These are phyloP conservation scores for Apiotrichum laibachii DNA, from an alignment of 1,284 basidiomycete species.

Conservation along the genomic window DNA sequence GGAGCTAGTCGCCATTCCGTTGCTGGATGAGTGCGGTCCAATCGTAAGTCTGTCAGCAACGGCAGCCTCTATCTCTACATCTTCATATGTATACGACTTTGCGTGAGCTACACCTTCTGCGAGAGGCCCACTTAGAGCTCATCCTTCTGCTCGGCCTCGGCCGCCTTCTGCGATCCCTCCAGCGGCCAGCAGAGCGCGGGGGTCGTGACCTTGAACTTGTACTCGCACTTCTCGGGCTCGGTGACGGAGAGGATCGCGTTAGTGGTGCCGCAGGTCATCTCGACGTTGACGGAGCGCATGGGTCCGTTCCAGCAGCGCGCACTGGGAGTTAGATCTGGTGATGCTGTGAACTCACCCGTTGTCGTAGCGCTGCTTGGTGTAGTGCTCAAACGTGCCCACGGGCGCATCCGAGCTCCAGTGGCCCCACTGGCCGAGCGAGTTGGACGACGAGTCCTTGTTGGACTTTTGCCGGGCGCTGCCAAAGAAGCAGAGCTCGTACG, in stretches of 20 bases:
- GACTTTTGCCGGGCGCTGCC: constrained; percentile 83
- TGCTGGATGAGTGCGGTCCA: no score
- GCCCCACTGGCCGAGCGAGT: constrained; percentile 77
- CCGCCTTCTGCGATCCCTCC: constrained; percentile 3
- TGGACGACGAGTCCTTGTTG: constrained; percentile 71
- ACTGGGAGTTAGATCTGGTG: constrained; percentile 21
- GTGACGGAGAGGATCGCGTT: constrained; percentile 77
- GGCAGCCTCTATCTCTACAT: no score
- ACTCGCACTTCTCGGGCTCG: constrained; percentile 97
- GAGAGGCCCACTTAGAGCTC: constrained; percentile 27
- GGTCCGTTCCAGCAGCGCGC: constrained; percentile 97
- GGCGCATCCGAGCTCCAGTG: constrained; percentile 68
- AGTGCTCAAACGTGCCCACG: constrained; percentile 66
- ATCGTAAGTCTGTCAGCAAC: no score
- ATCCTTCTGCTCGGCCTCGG: constrained; percentile 27
- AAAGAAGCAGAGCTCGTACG: constrained; percentile 95
- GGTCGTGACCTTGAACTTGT: constrained; percentile 78
- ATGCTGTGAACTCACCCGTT: constrained; percentile 56
- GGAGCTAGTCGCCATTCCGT: no score
- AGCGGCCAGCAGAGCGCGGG: constrained; percentile 82
- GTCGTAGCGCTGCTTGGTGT: constrained; percentile 75
- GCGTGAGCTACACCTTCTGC: no score
- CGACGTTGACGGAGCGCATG: constrained; percentile 63
- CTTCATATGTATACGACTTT: no score
- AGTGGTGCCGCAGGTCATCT: constrained; percentile 78